These are phyloP conservation scores for Ogataea wickerhamii DNA, from an alignment of 805 yeast genomes.

Conservation along the genomic window DNA sequence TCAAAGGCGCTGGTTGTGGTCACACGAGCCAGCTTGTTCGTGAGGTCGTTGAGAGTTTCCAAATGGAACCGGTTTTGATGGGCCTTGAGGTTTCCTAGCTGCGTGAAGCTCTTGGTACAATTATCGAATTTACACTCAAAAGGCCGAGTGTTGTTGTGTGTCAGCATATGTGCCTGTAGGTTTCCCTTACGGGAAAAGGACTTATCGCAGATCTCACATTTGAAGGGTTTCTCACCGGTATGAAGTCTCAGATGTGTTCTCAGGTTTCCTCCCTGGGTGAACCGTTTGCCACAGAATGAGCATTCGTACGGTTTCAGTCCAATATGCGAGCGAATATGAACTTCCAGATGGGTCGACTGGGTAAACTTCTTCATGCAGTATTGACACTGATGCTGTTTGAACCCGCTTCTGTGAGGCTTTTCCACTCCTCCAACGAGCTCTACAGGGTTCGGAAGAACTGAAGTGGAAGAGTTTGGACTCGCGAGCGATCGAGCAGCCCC, in stretches of 20 bases:
- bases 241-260: constrained; percentile 82
- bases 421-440: constrained; percentile 80
- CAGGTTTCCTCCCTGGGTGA: constrained; percentile 88
- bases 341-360: constrained; percentile 89
- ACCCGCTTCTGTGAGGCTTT: constrained; percentile 45
- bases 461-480: constrained; percentile 14
- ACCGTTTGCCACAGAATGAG: constrained; percentile 70
- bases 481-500: constrained; percentile 9
- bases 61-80: constrained; percentile 90
- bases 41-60: constrained; percentile 62
- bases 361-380: constrained; percentile 79
- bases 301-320: constrained; percentile 85
- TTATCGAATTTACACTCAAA: constrained; percentile 74
- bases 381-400: constrained; percentile 64
- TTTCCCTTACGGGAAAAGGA: constrained; percentile 88
- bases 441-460: constrained; percentile 53
- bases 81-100: constrained; percentile 87
- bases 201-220: constrained; percentile 72
- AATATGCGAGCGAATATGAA: constrained; percentile 82
- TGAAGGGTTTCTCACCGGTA: constrained; percentile 89
- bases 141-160: constrained; percentile 78
- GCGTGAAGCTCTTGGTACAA: constrained; percentile 84
- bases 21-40: constrained; percentile 62
- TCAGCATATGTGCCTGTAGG: constrained; percentile 79
- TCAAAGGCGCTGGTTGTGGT: constrained; percentile 45